phyloP scores from a whole-genome alignment of 2,329 filamentous ascomycete species.

The Lachnellula hyalina region DNA sequence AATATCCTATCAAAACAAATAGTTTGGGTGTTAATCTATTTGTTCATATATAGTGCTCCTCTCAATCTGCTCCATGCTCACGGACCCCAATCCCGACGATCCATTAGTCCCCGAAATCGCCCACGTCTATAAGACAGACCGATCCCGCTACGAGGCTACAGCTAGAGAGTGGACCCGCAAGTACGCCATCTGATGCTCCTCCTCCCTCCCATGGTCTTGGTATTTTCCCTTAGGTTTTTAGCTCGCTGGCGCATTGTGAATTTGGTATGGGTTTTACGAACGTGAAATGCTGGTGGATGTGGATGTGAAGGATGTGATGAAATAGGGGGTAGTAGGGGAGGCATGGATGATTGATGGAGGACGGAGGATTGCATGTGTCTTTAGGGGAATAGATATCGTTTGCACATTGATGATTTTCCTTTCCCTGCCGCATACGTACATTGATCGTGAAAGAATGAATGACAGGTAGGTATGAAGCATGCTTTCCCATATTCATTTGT shows the following conservation, averaged over 20 bases:
- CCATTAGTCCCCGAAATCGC: slow-evolving; percentile 98
- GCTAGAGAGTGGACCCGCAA: slow-evolving; percentile 98
- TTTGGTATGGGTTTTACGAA: slow-evolving; percentile 13
- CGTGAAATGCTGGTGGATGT: background rate
- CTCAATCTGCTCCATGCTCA: slow-evolving; percentile 99
- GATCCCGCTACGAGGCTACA: slow-evolving; percentile 90
- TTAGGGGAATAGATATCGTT: no score
- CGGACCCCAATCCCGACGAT: slow-evolving; percentile 98
- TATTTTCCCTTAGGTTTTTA: slow-evolving; percentile 22
- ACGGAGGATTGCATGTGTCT: no score
- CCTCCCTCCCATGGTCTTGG: slow-evolving; percentile 6
- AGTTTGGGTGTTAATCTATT: no score
- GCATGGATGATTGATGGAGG: background rate
- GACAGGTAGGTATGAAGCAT: no score
- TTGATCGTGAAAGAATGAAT: no score
- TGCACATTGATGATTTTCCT: no score
- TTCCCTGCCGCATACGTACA: no score
- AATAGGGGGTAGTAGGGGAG: background rate
- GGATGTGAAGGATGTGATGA: background rate
- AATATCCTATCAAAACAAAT: no score
- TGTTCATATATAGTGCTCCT: slow-evolving; percentile 65
- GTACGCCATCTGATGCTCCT: slow-evolving; percentile 73
- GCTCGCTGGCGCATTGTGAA: slow-evolving; percentile 26
- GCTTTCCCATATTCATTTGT: no score
- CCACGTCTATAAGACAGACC: slow-evolving; percentile 99